phyloP scores from a whole-genome alignment of 192 early-diverging fungal species.

The Coemansia umbellata region DNA sequence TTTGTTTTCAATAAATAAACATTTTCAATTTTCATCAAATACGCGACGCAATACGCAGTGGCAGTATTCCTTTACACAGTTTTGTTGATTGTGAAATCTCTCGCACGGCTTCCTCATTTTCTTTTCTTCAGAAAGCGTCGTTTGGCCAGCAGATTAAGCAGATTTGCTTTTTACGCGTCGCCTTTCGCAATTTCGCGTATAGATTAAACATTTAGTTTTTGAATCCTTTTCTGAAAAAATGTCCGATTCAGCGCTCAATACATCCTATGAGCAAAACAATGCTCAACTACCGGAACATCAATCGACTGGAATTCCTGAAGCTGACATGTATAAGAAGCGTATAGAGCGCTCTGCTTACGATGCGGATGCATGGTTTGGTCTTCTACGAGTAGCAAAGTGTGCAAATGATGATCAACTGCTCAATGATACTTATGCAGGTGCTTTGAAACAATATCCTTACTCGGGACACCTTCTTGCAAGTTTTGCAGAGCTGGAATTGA shows the following conservation, averaged over 20 bases:
- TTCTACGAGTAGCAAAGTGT: constrained; percentile 60
- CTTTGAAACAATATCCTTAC: constrained; percentile 75
- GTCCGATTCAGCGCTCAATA: constrained; percentile 7
- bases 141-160: too few relatives aligned
- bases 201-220: background rate
- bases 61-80: too few relatives aligned
- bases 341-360: constrained; percentile 55
- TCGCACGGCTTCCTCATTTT: too few relatives aligned
- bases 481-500: constrained; percentile 80
- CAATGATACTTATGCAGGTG: constrained; percentile 63
- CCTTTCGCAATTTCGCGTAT: constrained; percentile 3
- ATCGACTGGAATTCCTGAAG: constrained; percentile 36
- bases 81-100: too few relatives aligned
- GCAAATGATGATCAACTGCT: constrained; percentile 56
- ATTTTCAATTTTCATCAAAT: too few relatives aligned
- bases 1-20: too few relatives aligned
- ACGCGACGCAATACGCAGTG: too few relatives aligned
- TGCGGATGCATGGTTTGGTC: constrained; percentile 61
- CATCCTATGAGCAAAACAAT: constrained; percentile 1
- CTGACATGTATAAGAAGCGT: constrained; percentile 54
- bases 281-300: background rate
- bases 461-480: constrained; percentile 76
- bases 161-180: background rate
- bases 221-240: constrained; percentile 4
- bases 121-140: too few relatives aligned